Conservation (phyloP, 2,329 filamentous ascomycete genomes). For the Leptographium lundbergii region DNA sequence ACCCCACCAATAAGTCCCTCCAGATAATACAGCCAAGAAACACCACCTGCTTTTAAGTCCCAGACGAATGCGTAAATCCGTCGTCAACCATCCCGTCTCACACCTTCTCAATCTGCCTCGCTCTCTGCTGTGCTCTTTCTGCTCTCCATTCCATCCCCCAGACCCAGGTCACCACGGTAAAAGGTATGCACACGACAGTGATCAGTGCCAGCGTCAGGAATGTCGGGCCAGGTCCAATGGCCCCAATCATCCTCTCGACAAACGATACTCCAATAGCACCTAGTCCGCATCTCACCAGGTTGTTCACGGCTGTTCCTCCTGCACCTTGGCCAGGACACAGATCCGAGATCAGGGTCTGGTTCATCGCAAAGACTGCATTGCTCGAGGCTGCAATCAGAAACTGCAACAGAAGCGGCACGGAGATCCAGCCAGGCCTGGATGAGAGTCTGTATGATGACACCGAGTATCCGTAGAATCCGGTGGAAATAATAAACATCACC, state of each 20-base stretch:
- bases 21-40: not conserved
- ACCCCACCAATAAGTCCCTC: too few relatives aligned
- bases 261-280: not conserved
- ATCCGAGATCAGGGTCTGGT: slow-evolving; percentile 2
- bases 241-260: not conserved
- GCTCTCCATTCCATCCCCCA: slow-evolving; percentile 1
- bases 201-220: not conserved
- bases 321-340: slow-evolving; percentile 2
- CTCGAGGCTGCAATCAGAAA: not conserved
- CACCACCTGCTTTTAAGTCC: not conserved
- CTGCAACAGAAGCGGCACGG: not conserved
- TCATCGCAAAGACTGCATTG: slow-evolving; percentile 3
- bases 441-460: not conserved
- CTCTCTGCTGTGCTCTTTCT: not conserved
- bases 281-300: not conserved
- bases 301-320: not conserved
- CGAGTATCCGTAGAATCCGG: not conserved
- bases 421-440: not conserved
- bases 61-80: not conserved
- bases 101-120: not conserved
- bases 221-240: not conserved
- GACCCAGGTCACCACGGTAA: not conserved
- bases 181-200: not conserved
- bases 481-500: not conserved
- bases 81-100: not conserved